phyloP scores from a whole-genome alignment of 208 protist genomes.

The Phytomonas sp. region DNA sequence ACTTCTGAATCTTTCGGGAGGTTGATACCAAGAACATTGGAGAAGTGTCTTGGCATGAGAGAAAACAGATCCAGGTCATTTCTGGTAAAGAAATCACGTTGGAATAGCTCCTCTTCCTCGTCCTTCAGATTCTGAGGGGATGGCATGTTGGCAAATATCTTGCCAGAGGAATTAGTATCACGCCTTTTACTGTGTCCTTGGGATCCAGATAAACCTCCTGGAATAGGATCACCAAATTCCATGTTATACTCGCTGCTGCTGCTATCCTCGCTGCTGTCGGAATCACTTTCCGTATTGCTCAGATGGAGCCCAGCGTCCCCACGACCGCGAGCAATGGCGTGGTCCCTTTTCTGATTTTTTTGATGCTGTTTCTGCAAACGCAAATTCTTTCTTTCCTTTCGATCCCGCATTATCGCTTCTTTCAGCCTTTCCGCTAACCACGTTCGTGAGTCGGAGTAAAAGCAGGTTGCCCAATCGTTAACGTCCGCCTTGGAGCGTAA shows the following conservation, averaged over 20 bases:
- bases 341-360: not conserved
- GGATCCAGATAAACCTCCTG: not conserved
- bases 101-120: not conserved
- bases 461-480: slow-evolving; percentile 47
- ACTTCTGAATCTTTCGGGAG: not conserved
- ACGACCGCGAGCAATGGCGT: not conserved
- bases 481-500: slow-evolving; percentile 41
- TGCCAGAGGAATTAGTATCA: not conserved
- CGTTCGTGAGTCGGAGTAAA: slow-evolving; percentile 49
- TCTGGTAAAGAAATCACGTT: not conserved
- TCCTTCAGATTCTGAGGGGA: not conserved
- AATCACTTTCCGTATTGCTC: not conserved
- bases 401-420: slow-evolving; percentile 33
- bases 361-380: not conserved
- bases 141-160: not conserved
- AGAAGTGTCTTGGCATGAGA: not conserved
- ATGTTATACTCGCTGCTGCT: not conserved
- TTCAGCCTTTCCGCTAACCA: slow-evolving; percentile 56
- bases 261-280: not conserved
- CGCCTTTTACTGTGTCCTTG: not conserved
- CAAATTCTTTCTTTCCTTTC: slow-evolving; percentile 17
- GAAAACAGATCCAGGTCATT: not conserved
- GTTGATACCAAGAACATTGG: not conserved
- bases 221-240: not conserved
- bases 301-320: not conserved